phyloP scores from a whole-genome alignment of 1,284 basidiomycete genomes.

The Melampsora larici-populina region DNA sequence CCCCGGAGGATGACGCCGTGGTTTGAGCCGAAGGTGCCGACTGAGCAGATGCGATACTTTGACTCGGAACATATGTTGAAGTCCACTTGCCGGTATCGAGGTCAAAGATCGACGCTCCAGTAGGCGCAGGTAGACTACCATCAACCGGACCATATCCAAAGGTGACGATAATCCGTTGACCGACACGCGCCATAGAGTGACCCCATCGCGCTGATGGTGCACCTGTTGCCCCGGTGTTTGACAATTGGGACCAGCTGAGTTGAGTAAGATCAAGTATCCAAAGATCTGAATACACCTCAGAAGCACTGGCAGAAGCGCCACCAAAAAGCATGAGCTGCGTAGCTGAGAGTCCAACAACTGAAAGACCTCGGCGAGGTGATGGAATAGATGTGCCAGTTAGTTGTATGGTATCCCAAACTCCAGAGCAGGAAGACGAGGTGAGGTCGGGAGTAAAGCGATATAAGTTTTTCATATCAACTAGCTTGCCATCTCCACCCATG shows the following conservation, averaged over 20 bases:
- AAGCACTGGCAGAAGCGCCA: conserved; percentile 28
- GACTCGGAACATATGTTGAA: conserved; percentile 13
- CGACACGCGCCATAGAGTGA: conserved; percentile 32
- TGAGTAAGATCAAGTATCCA: conserved; percentile 32
- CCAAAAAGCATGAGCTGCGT: conserved; percentile 36
- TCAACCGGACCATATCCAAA: conserved; percentile 28
- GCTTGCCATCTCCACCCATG: neutral
- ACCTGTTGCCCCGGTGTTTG: neutral
- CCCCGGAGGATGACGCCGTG: neutral
- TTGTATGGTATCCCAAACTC: conserved; percentile 17
- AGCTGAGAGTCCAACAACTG: conserved; percentile 26
- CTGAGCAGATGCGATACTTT: neutral
- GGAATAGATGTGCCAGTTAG: conserved; percentile 2
- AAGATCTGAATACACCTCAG: conserved; percentile 15
- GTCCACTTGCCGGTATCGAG: conserved; percentile 16
- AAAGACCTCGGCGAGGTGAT: conserved; percentile 13
- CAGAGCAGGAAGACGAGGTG: conserved; percentile 3
- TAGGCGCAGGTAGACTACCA: conserved; percentile 15
- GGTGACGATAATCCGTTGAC: conserved; percentile 16
- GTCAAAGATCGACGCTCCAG: conserved; percentile 17
- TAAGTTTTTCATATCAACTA: conserved; percentile 5
- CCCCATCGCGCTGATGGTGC: conserved; percentile 31
- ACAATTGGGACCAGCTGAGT: conserved; percentile 20
- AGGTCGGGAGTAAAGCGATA: conserved; percentile 35
- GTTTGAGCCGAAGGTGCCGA: neutral